Evolutionary conservation across 371 early-diverging fungal species (phyloP).

Genomic region (Mortierella sp.): DNA sequence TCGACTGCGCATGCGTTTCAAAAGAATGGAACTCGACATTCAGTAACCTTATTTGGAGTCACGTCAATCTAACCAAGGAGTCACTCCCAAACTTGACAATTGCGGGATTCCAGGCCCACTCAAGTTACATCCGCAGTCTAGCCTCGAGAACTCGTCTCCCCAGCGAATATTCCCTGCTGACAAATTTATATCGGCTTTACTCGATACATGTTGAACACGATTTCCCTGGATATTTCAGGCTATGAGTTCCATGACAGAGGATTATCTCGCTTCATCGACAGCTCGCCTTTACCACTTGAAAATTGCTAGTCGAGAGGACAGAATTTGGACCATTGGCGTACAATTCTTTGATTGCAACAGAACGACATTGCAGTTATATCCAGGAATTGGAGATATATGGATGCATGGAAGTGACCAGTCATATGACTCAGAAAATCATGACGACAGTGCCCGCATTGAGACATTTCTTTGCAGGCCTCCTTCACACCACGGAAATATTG

Average conservation of each 20-base stretch:
- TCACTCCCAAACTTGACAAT: not conserved
- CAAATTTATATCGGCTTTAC: not conserved
- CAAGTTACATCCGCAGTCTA: not conserved
- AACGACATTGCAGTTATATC: not conserved
- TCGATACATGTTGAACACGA: not conserved
- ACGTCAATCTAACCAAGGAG: not conserved
- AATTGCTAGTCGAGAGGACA: not conserved
- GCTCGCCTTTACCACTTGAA: not conserved
- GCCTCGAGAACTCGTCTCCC: not conserved
- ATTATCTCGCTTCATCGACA: not conserved
- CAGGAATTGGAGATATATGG: not conserved
- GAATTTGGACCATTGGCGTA: not conserved
- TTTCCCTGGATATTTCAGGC: not conserved
- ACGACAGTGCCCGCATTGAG: not conserved
- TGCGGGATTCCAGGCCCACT: not conserved
- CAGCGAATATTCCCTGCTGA: not conserved
- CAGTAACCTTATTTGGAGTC: not conserved
- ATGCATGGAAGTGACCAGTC: not conserved
- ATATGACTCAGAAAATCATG: not conserved
- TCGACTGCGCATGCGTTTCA: too few relatives aligned
- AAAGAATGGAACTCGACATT: too few relatives aligned
- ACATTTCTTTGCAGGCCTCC: not conserved
- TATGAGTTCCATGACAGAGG: not conserved
- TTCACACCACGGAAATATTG: not conserved
- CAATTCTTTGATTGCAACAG: not conserved